Evolutionary conservation across 768 basidiomycete genomes (phyloP).

Genomic region (Boletus sp.): DNA sequence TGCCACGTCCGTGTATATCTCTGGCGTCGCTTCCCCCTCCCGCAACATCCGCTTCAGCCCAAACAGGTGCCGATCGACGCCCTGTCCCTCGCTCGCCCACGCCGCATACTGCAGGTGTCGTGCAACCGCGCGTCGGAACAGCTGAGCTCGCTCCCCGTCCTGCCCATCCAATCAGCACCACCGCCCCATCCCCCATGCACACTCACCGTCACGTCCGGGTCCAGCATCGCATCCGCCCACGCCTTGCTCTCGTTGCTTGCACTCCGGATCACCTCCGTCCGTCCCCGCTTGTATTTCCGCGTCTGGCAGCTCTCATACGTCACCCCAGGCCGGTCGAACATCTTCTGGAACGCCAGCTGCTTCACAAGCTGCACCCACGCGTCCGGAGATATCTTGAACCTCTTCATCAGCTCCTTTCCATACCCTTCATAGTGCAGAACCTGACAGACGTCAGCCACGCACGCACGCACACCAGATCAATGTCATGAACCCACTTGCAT

Average conservation of each 20-base stretch:
- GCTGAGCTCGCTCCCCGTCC: conserved; percentile 54
- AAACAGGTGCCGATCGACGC: conserved; percentile 94
- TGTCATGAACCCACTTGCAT: conserved; percentile 51
- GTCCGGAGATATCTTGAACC: conserved; percentile 80
- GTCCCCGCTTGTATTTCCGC: conserved; percentile 81
- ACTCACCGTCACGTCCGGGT: conserved; percentile 47
- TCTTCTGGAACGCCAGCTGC: conserved; percentile 92
- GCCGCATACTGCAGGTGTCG: conserved; percentile 83
- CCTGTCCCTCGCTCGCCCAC: conserved; percentile 93
- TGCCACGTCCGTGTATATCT: conserved; percentile 69
- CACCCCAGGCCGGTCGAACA: conserved; percentile 68
- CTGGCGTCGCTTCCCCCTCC: conserved; percentile 69
- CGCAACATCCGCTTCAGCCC: conserved; percentile 82
- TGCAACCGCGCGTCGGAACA: conserved; percentile 74
- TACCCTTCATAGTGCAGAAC: conserved; percentile 85
- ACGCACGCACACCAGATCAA: too few species aligned
- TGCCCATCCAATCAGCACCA: conserved; percentile 21
- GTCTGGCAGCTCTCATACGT: conserved; percentile 96
- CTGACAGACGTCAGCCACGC: conserved; percentile 30
- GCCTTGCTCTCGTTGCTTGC: conserved; percentile 78
- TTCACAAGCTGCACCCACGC: conserved; percentile 95
- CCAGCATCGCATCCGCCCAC: conserved; percentile 89
- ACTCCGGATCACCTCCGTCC: conserved; percentile 93
- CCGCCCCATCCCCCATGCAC: not conserved
- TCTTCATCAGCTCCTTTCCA: conserved; percentile 85